phyloP scores from a whole-genome alignment of 257 asterid species.

The Primulina eburnea region DNA sequence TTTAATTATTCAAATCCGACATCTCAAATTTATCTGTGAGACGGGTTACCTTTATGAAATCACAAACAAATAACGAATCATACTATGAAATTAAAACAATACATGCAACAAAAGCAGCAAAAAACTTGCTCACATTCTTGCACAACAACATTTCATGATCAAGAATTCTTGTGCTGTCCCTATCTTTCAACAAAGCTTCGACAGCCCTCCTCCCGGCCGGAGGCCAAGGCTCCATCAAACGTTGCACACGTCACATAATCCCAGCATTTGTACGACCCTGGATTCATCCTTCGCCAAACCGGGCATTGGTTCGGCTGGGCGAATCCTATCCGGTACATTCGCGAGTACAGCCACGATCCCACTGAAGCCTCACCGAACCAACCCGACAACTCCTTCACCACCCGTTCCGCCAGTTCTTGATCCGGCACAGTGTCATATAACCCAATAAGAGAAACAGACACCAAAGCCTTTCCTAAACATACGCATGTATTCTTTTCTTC shows the following conservation, averaged over 20 bases:
- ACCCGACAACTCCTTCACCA: slow-evolving; percentile 52
- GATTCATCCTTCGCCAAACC: no score
- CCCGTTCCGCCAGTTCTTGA: slow-evolving; percentile 59
- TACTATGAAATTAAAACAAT: slow-evolving; percentile 5
- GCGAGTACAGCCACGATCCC: slow-evolving; percentile 62
- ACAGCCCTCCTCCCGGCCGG: no score
- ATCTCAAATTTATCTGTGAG: no score
- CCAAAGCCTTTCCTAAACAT: slow-evolving; percentile 70
- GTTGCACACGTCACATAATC: no score
- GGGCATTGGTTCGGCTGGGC: no score
- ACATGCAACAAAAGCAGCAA: slow-evolving; percentile 4
- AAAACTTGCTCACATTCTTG: not conserved
- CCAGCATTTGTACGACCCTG: no score
- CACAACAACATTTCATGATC: slow-evolving; percentile 1
- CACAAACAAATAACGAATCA: slow-evolving; percentile 11
- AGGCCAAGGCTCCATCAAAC: no score
- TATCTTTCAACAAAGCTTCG: no score
- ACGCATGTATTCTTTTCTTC: no score
- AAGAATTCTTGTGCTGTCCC: slow-evolving; percentile 24
- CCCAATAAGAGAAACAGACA: slow-evolving; percentile 75
- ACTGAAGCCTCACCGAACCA: slow-evolving; percentile 73
- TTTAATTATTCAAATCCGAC: no score
- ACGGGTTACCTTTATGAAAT: no score
- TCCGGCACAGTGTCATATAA: slow-evolving; percentile 44
- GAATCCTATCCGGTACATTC: slow-evolving; percentile 63